A percentile compares a stretch with the other conserved stretches of the same genome.
phyloP scores from a whole-genome alignment of 192 early-diverging fungal species.

The Chytriomyces hyalinus region DNA sequence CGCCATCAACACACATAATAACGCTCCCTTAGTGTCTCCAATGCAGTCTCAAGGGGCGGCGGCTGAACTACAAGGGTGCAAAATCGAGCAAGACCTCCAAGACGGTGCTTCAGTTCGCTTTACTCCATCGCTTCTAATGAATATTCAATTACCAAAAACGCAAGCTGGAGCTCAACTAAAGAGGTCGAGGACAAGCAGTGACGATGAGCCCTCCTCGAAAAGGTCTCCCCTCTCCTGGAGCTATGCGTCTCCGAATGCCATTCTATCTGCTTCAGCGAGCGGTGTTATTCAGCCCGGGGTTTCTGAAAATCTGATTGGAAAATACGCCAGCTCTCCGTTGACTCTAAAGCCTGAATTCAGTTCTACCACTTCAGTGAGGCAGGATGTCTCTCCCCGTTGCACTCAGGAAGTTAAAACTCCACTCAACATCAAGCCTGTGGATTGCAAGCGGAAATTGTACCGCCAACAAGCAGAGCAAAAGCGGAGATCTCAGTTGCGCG shows the following conservation, averaged over 20 bases:
- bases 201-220: neutral
- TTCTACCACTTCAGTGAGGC: neutral
- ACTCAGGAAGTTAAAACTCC: neutral
- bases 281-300: neutral
- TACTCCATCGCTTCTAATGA: neutral
- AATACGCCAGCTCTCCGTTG: neutral
- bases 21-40: too few relatives aligned
- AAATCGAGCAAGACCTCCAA: neutral
- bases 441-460: neutral
- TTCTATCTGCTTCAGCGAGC: neutral
- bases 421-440: neutral
- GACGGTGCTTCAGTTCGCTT: neutral
- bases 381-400: neutral
- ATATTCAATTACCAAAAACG: neutral
- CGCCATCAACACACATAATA: too few relatives aligned
- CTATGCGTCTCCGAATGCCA: neutral
- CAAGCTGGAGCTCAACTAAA: neutral
- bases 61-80: neutral
- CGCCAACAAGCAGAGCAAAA: neutral
- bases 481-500: conserved; percentile 1
- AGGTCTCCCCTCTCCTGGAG: neutral
- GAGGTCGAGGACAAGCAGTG: neutral
- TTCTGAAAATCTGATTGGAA: neutral
- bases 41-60: too few relatives aligned
- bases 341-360: neutral